Percentiles rank a stretch among this genome's conserved stretches.
Evolutionary conservation across 2,329 filamentous ascomycete genomes (phyloP).

Genomic region (Stromatinia cepivora): DNA sequence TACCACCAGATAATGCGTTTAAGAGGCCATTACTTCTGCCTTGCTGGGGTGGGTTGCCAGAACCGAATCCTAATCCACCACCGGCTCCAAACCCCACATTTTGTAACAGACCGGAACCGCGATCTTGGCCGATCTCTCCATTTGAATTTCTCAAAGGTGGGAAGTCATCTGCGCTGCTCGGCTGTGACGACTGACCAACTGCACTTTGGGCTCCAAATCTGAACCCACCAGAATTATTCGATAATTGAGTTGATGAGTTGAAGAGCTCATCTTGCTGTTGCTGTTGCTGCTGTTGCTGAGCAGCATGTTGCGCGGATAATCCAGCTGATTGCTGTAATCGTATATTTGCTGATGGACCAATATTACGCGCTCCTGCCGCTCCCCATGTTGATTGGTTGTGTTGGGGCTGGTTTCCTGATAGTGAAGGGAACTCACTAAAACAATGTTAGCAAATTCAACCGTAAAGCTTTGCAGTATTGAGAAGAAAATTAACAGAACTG

Average conservation of each 20-base stretch:
- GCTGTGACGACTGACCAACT: conserved; percentile 42
- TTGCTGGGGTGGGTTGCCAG: conserved; percentile 43
- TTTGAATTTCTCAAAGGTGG: conserved; percentile 60
- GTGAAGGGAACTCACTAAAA: conserved; percentile 62
- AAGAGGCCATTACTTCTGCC: conserved; percentile 61
- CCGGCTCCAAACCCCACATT: conserved; percentile 57
- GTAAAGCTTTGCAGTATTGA: neutral
- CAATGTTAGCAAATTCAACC: conserved; percentile 27
- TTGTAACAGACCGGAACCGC: conserved; percentile 53
- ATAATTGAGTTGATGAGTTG: conserved; percentile 39
- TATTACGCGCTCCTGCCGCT: conserved; percentile 35
- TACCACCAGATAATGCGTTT: conserved; percentile 63
- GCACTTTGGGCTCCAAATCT: conserved; percentile 41
- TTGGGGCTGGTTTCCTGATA: conserved; percentile 58
- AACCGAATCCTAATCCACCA: conserved; percentile 43
- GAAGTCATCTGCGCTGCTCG: conserved; percentile 57
- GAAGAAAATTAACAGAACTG: neutral
- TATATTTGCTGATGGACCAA: conserved; percentile 37
- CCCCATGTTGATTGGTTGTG: conserved; percentile 42
- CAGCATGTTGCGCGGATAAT: conserved; percentile 38
- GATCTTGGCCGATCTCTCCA: conserved; percentile 59
- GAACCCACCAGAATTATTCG: conserved; percentile 39
- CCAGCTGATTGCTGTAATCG: conserved; percentile 38
- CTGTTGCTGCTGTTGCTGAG: conserved; percentile 37
- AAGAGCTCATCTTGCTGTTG: conserved; percentile 43